These are phyloP conservation scores for Thelephora ganbajun DNA, from an alignment of 768 basidiomycete genomes.

Conservation along the genomic window DNA sequence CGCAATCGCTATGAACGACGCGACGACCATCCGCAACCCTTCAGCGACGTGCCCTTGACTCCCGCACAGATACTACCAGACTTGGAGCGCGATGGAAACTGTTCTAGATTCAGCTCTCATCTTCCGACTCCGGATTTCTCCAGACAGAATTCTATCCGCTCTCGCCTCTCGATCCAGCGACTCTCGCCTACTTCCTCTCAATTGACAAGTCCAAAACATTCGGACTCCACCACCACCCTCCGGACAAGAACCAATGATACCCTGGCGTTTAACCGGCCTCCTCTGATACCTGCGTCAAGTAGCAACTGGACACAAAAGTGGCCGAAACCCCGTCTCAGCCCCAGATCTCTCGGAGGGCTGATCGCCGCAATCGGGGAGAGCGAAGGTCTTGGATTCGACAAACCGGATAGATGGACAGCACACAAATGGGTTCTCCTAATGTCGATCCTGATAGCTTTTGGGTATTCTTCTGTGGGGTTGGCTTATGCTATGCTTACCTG, in stretches of 20 bases:
- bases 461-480: slow-evolving; percentile 37
- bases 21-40: too few species aligned
- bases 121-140: slow-evolving; percentile 12
- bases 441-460: slow-evolving; percentile 40
- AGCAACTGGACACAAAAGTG: slow-evolving; percentile 39
- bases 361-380: slow-evolving; percentile 19
- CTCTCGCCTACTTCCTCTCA: too few species aligned
- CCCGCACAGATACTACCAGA: not conserved
- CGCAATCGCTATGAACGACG: too few species aligned
- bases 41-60: not conserved
- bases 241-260: too few species aligned
- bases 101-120: not conserved
- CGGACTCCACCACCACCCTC: too few species aligned
- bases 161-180: too few species aligned
- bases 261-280: slow-evolving; percentile 1
- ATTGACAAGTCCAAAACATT: too few species aligned
- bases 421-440: slow-evolving; percentile 49
- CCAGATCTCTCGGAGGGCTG: slow-evolving; percentile 3
- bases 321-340: slow-evolving; percentile 24
- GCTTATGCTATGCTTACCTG: slow-evolving; percentile 41
- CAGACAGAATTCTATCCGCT: not conserved
- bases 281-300: slow-evolving; percentile 8
- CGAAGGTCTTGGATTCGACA: slow-evolving; percentile 23
- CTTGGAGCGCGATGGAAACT: not conserved
- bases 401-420: slow-evolving; percentile 37